phyloP scores from a whole-genome alignment of 78 protist species.

The Dictyostelium citrinum region DNA sequence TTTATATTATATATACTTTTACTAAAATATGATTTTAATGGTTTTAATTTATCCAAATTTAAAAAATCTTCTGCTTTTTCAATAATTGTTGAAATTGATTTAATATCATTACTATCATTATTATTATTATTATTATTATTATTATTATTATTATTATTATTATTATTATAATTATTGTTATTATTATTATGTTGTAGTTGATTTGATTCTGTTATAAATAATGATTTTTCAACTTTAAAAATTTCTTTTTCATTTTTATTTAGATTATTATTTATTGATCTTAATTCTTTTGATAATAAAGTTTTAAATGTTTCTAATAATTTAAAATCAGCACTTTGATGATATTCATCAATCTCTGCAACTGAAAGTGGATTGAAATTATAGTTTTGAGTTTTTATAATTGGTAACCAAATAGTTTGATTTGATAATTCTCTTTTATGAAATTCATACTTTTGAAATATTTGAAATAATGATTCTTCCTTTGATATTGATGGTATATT shows the following conservation, averaged over 20 bases:
- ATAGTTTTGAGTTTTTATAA: background rate
- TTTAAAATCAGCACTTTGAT: background rate
- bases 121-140: background rate
- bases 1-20: background rate
- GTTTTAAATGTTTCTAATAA: background rate
- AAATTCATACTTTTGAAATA: conserved; percentile 18
- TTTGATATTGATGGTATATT: background rate
- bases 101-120: background rate
- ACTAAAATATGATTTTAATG: background rate
- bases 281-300: background rate
- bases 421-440: background rate
- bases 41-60: background rate
- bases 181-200: background rate
- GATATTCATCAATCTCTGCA: background rate
- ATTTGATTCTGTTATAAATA: background rate
- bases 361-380: background rate
- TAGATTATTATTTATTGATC: background rate
- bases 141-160: background rate
- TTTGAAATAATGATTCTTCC: conserved; percentile 9
- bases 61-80: background rate
- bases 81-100: background rate
- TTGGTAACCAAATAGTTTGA: background rate
- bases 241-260: background rate
- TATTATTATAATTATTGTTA: background rate
- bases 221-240: background rate